Base-by-base conservation (phyloP, 179 eudicot species). In the Vitellaria paradoxa region DNA sequence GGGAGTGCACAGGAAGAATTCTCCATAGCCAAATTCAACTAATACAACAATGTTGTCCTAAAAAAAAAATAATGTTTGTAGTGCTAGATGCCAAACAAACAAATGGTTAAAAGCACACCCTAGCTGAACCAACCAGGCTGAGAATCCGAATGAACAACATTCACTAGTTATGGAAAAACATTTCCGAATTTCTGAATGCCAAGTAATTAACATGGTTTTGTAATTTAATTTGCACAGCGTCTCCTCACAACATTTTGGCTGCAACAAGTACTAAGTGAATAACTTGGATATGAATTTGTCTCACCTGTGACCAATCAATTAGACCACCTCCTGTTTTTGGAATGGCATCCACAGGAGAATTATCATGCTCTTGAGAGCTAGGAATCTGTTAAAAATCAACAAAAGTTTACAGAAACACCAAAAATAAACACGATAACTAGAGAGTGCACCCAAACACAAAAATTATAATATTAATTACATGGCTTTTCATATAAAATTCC, bases 261-360 rank as follows among this genome's bases (percentile, higher is more conserved):
- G 52, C 69, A 62, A 20, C 14, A 50, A 47, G 13, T 55, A 30
- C 26, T 7, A 21, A 4, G 14, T 4, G 14, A 14, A 57, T 57
- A 2, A 49, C 47, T 61, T 37, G 46, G 52, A 56, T 49, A 79
- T 23, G 65, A 79, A 61, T 72, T 57, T 67, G 45, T 65, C 87
- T 86, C 78, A 90, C 99, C 81, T 90, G 96, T 23, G 99, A 95
- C 99, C 99, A 95, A 84, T 95, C 99, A 81, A 95, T 82, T 66
- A 82, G 82, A 78, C 99, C 99, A 81, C 83, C 78, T 76, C 86
- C 73, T 72, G 89, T 93, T 81, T 83, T 90, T 0, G 99, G 98
- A 72, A 95, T 89, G 45, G 87, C 86, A 79, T 80, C 85, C 49
- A 84, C 87, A 21, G 83, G 79, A 82, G 97, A 91, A 80, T 85